Evolutionary conservation across 2,329 filamentous ascomycete genomes (phyloP), one percentile per base, ranked within the genome.

Genomic region (Paraphoma sp.): DNA sequence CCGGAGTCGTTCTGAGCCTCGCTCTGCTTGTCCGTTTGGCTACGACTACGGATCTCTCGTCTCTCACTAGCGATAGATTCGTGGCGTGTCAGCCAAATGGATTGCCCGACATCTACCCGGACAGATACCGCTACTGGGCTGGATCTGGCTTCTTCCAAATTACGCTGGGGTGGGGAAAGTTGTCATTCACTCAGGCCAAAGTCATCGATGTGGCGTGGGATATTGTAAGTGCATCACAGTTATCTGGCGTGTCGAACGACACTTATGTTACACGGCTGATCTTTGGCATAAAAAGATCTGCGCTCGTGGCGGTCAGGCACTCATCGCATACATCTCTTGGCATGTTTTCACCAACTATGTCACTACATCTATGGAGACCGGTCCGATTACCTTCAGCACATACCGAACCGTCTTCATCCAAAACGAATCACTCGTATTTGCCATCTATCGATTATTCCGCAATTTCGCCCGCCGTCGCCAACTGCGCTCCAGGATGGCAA

Each of bases 141-240:
- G 38, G 28, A 1, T 64, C 63, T 2, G 59, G 59, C 0, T 65
- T 67, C 31, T 69, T 69, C 40, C 50, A 69, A 30, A 67, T 69
- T 40, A 64, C 61, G 0, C 38, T 67, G 7, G 63, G 59, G 1
- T 28, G 31, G 10, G 63, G 64, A 2, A 3, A 42, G 6, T 43
- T 68, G n/a, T 48, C 53, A 11, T 69, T 69, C 28, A 48, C 53
- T 1, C 38, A 67, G 44, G 66, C 61, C 0, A 69, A 68, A 28
- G 56, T 54, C 14, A 54, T 69, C 23, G 66, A 68, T 54, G 59
- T 68, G 6, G 48, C 53, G 6, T 69, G 64, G 60, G 64, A 69
- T 38, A 51, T 69, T 42, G 60, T 63, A 23, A 57, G 65, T 68
- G 11, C 9, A 29, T n/a, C n/a, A 9, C 14, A 3, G 23, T 23